Evolutionary conservation across 1,284 basidiomycete genomes (phyloP), one percentile per base, ranked within the genome.

Genomic region (Pseudozyma tsukubaensis): DNA sequence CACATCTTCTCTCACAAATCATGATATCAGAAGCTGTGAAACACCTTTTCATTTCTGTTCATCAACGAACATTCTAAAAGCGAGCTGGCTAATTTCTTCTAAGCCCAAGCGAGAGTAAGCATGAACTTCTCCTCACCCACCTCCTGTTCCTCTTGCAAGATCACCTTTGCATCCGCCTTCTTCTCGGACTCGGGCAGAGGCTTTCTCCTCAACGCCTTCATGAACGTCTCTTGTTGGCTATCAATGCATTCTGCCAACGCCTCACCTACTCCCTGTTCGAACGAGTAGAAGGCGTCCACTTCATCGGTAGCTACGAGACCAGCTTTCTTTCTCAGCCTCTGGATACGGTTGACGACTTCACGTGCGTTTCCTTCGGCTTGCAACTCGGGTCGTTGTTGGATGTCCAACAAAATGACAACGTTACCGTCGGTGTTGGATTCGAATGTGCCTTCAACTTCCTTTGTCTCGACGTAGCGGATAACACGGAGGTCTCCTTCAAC

Each of bases 271-370:
- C 90, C 91, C 14, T 89, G 88, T 80, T 92, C 91, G 83, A 97
- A 93, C 65, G 86, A 86, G 87, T 96, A 96, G 86, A 91, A 96
- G 44, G 97, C 90, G 61, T 94, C 89, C 45, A 98, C 91, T 83
- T 97, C 94, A 85, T 99, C 97, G 12, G 94, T 95, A 29, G 94
- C 91, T 85, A 94, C 93, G 75, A 99, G 87, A 2, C 94, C 94
- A 1, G 94, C 94, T 85, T 94, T 94, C 87, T 99, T 99, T 76
- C 97, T 89, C 76, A 98, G 87, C 84, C 94, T 94, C 87, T 99
- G 97, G 51, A 99, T 92, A 56, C 96, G 92, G 82, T 97, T 97
- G 76, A 93, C 92, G 72, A 98, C 86, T 85, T 97, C 94, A 52
- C 97, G 89, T 48, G 94, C 91, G 40, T 95, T 88, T 86, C 94